Conservation (phyloP, 805 yeast species). For the Cephaloascus albidus region DNA sequence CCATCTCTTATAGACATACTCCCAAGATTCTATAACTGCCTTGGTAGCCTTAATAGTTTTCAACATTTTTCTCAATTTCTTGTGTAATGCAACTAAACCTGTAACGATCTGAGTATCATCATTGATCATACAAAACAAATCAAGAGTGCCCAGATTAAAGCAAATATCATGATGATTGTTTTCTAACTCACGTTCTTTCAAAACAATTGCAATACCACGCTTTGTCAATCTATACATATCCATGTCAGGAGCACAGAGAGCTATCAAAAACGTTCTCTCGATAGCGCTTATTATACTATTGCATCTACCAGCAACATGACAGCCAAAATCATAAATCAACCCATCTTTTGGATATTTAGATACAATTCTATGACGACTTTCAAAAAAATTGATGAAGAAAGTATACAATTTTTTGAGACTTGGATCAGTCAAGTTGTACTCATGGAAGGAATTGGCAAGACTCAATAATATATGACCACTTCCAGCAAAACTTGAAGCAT, state of each 20-base stretch:
- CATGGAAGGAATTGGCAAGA: neutral
- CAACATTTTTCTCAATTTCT: constrained; percentile 41
- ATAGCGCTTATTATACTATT: constrained; percentile 10
- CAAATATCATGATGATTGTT: neutral
- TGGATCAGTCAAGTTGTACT: neutral
- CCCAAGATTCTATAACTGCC: constrained; percentile 32
- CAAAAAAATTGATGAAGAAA: neutral
- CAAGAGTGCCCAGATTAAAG: neutral
- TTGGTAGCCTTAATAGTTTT: constrained; percentile 24
- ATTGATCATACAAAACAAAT: constrained; percentile 19
- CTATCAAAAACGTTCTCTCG: constrained; percentile 42
- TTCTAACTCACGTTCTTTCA: constrained; percentile 1
- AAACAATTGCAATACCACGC: constrained; percentile 22
- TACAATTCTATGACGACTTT: neutral
- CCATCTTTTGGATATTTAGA: neutral
- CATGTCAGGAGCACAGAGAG: constrained; percentile 40
- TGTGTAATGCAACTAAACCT: constrained; percentile 68
- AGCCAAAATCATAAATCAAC: neutral
- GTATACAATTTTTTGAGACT: neutral
- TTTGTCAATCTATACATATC: constrained; percentile 41
- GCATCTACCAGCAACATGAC: neutral
- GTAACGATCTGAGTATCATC: constrained; percentile 50
- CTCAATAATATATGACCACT: neutral
- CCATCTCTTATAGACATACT: constrained; percentile 43
- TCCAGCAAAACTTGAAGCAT: neutral